Percentiles rank a stretch among this genome's conserved stretches.
phyloP scores from a whole-genome alignment of 2,329 filamentous ascomycete species.

The Fusarium sp. region DNA sequence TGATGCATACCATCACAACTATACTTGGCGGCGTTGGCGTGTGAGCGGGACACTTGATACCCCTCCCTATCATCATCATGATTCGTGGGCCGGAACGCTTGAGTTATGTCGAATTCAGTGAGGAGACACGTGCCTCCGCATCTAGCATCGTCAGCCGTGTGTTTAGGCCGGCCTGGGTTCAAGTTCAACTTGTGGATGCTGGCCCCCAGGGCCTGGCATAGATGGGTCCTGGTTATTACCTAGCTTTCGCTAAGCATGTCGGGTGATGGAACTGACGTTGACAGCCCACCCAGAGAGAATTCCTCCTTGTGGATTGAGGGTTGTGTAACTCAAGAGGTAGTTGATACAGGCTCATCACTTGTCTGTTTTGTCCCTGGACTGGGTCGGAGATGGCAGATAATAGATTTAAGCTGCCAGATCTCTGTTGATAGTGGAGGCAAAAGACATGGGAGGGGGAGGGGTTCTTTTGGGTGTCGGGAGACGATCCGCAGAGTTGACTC shows the following conservation, averaged over 20 bases:
- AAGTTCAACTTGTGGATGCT: constrained; percentile 37
- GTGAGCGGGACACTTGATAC: constrained; percentile 17
- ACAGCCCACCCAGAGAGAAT: constrained; percentile 35
- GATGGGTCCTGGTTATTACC: constrained; percentile 34
- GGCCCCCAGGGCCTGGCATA: constrained; percentile 26
- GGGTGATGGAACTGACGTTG: constrained; percentile 40
- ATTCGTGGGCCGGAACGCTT: constrained; percentile 26
- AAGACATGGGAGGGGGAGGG: constrained; percentile 29
- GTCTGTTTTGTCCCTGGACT: neutral
- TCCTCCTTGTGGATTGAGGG: constrained; percentile 7
- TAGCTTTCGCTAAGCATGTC: constrained; percentile 43
- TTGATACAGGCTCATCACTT: neutral
- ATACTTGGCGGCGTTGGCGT: constrained; percentile 15
- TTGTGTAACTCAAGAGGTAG: constrained; percentile 6
- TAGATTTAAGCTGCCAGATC: constrained; percentile 39
- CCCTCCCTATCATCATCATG: constrained; percentile 26
- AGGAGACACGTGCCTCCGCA: constrained; percentile 30
- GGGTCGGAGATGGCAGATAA: constrained; percentile 41
- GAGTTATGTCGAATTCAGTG: constrained; percentile 22
- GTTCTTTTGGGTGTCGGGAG: constrained; percentile 5
- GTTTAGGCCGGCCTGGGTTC: constrained; percentile 18
- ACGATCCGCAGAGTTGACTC: constrained; percentile 36
- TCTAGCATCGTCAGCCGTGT: constrained; percentile 22
- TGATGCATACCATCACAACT: constrained; percentile 42
- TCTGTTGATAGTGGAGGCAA: constrained; percentile 29